Conservation (phyloP, 768 basidiomycete genomes). For the Grammothele lineata region DNA sequence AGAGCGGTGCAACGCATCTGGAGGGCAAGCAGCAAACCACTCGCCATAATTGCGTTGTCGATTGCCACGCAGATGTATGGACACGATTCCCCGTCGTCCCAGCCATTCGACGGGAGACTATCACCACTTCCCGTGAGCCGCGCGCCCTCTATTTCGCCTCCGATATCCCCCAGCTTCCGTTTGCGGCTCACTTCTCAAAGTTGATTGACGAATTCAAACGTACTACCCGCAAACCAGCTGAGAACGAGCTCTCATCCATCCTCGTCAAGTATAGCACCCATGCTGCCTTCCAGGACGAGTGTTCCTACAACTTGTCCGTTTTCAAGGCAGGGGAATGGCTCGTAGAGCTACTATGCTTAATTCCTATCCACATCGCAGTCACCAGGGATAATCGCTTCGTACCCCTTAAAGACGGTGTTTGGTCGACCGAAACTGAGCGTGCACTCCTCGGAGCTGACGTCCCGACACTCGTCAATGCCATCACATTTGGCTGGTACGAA, state of each 20-base stretch:
- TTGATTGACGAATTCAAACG: slow-evolving; percentile 46
- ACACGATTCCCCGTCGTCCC: slow-evolving; percentile 55
- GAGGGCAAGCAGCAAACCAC: slow-evolving; percentile 20
- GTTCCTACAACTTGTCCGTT: slow-evolving; percentile 28
- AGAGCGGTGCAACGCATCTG: slow-evolving; percentile 31
- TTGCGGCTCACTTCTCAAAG: slow-evolving; percentile 39
- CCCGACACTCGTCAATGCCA: slow-evolving; percentile 45
- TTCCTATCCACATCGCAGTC: slow-evolving; percentile 61
- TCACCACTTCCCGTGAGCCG: slow-evolving; percentile 29
- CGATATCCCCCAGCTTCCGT: slow-evolving; percentile 31
- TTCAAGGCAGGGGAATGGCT: slow-evolving; percentile 58
- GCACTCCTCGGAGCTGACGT: slow-evolving; percentile 57
- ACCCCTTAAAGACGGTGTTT: slow-evolving; percentile 55
- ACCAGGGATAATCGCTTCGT: slow-evolving; percentile 57
- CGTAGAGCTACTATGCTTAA: slow-evolving; percentile 54
- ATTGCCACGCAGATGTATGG: slow-evolving; percentile 56
- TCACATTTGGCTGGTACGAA: slow-evolving; percentile 65
- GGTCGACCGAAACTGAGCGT: slow-evolving; percentile 45
- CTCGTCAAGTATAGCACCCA: slow-evolving; percentile 30
- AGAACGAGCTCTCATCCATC: slow-evolving; percentile 37
- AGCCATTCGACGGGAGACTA: slow-evolving; percentile 44
- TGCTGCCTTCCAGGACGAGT: slow-evolving; percentile 20
- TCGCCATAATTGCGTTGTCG: slow-evolving; percentile 47
- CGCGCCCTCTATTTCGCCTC: slow-evolving; percentile 44
- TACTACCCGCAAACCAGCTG: slow-evolving; percentile 48